Conservation (phyloP, 768 basidiomycete genomes). For the Tulasnella sp. region DNA sequence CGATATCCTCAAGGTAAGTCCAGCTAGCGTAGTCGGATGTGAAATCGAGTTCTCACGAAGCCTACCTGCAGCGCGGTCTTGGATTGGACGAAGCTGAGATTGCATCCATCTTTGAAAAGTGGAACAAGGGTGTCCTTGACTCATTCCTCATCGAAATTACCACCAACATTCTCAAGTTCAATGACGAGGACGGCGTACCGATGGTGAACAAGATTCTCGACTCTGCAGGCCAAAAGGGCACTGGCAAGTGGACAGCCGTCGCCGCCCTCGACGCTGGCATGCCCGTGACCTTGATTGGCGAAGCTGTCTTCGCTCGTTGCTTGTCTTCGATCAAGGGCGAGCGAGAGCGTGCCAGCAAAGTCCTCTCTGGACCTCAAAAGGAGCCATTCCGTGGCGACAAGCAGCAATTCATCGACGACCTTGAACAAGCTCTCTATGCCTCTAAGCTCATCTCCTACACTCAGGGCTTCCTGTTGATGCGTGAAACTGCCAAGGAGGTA, state of each 20-base stretch:
- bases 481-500: slow-evolving; percentile 92
- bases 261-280: slow-evolving; percentile 89
- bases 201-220: slow-evolving; percentile 93
- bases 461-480: slow-evolving; percentile 99
- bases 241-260: slow-evolving; percentile 99
- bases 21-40: neutral
- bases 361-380: slow-evolving; percentile 81
- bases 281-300: slow-evolving; percentile 94
- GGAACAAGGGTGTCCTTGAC: slow-evolving; percentile 99
- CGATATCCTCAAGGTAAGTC: slow-evolving; percentile 74
- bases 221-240: slow-evolving; percentile 96
- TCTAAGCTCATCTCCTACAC: slow-evolving; percentile 99
- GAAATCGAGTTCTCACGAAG: neutral
- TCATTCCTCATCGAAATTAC: slow-evolving; percentile 99
- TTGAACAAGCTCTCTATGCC: slow-evolving; percentile 97
- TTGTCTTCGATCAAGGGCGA: slow-evolving; percentile 95
- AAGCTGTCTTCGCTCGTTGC: slow-evolving; percentile 98
- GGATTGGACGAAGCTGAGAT: slow-evolving; percentile 82
- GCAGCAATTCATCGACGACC: slow-evolving; percentile 96
- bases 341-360: slow-evolving; percentile 86
- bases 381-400: slow-evolving; percentile 96
- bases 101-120: slow-evolving; percentile 83
- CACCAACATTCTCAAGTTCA: slow-evolving; percentile 91
- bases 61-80: slow-evolving; percentile 56
- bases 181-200: slow-evolving; percentile 89